A percentile compares a stretch with the other conserved stretches of the same genome.
Conservation (phyloP, 805 yeast species). For the Wickerhamomyces chaumierensis region DNA sequence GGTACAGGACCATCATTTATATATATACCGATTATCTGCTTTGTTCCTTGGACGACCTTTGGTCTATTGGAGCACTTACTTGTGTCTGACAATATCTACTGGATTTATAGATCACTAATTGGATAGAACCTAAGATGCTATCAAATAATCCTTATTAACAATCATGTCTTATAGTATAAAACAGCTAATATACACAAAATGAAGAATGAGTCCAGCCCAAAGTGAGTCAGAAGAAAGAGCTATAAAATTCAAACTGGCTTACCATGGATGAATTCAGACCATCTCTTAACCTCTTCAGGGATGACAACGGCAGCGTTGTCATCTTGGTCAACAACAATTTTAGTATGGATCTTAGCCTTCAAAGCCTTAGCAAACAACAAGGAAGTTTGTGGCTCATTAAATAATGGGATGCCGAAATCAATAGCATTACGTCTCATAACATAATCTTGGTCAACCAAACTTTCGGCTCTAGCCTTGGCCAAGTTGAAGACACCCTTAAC, state of each 20-base stretch:
- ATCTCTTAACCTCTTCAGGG: constrained; percentile 82
- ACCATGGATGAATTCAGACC: constrained; percentile 96
- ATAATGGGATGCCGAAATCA: constrained; percentile 92
- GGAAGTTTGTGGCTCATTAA: constrained; percentile 94
- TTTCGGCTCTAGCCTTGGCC: constrained; percentile 83
- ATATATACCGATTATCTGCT: no score
- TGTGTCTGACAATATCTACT: no score
- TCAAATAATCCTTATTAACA: no score
- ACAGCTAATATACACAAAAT: no score
- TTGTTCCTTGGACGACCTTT: no score
- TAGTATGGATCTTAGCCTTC: constrained; percentile 51
- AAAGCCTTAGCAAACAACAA: constrained; percentile 76
- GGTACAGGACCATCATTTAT: no score
- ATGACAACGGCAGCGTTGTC: constrained; percentile 35
- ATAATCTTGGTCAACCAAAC: constrained; percentile 78
- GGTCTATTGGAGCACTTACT: no score
- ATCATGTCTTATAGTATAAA: no score
- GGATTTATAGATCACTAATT: no score
- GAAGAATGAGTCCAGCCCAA: no score
- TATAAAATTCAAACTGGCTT: constrained; percentile 48
- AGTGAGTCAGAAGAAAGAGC: neutral
- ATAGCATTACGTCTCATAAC: constrained; percentile 99
- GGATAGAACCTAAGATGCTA: no score
- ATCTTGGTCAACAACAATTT: constrained; percentile 36
- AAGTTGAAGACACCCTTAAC: constrained; percentile 85